A percentile compares a stretch with the other conserved stretches of the same genome.
These are phyloP conservation scores for Elongisporangium senticosum DNA, from an alignment of 352 stramenopile species.

Conservation along the genomic window DNA sequence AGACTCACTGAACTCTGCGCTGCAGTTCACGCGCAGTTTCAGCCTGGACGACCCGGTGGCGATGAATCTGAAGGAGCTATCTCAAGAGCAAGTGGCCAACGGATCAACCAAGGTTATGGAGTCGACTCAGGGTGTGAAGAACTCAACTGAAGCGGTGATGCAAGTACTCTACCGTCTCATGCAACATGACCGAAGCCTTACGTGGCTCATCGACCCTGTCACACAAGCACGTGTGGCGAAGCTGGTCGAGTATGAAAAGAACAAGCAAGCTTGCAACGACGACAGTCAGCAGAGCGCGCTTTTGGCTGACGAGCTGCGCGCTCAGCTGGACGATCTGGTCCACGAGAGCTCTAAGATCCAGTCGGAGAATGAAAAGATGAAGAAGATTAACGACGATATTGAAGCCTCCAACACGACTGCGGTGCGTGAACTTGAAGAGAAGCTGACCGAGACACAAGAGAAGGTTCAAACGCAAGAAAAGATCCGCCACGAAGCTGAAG, in stretches of 20 bases:
- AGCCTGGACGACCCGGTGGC: background rate
- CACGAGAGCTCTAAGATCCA: conserved; percentile 58
- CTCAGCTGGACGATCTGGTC: conserved; percentile 50
- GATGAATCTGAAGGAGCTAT: background rate
- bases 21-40: background rate
- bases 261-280: conserved; percentile 18
- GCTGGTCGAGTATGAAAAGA: conserved; percentile 42
- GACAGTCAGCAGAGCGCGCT: conserved; percentile 17
- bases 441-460: conserved; percentile 8
- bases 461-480: conserved; percentile 31
- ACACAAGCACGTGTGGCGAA: conserved; percentile 47
- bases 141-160: conserved; percentile 49
- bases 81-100: background rate
- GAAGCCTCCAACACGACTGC: conserved; percentile 5
- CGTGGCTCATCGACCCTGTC: conserved; percentile 41
- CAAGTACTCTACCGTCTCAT: conserved; percentile 53
- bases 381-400: conserved; percentile 26
- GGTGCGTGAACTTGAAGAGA: conserved; percentile 14
- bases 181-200: conserved; percentile 53
- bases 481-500: conserved; percentile 43
- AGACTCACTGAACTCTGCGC: background rate
- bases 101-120: background rate
- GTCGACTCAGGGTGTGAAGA: conserved; percentile 6
- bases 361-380: conserved; percentile 44
- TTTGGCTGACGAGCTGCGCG: conserved; percentile 37